Evolutionary conservation across 306 rosid species (phyloP), one percentile per base, ranked within the genome.

Genomic region (Boehmeria nivea): DNA sequence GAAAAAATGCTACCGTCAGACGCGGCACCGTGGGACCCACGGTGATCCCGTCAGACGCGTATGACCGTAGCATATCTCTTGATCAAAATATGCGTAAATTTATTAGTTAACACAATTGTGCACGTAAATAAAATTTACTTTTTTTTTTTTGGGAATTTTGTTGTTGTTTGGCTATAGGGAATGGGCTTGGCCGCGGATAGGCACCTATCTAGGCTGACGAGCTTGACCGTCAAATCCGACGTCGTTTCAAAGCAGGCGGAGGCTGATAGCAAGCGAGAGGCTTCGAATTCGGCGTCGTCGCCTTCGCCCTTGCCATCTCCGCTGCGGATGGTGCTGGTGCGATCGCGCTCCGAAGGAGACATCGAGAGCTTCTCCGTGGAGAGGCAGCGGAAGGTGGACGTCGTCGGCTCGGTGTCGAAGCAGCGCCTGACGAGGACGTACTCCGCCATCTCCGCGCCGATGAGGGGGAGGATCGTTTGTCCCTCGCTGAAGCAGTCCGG

Each of bases 301-400:
- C 57, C 22, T 6, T 51, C 57, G 22, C 24, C 52, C 6, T 55
- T 63, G 16, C 53, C 28, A 2, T 50, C 65, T 2, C 64, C 71
- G 24, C 45, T 62, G 26, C 74, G 75, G 4, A 12, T 62, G 14
- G 42, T 70, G 43, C 69, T 86, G 1, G 84, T 79, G 6, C 76
- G 94, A 3, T 89, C 95, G 0, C 78, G 90, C 8, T 89, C 95
- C 0, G 84, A 81, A 0, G 80, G 86, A 3, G 95, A 89, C 22
- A 79, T 72, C 0, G 95, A 83, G 9, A 6, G 61, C 0, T 66
- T 59, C 39, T 66, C 84, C 2, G 17, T 66, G 28, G 59, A 72
- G 3, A 89, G 47, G 25, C 18, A 7, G 8, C 66, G 95, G 46
- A 83, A 75, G 22, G 66, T 79, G 14, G 83, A 81, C 2, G 13